Evolutionary conservation across 768 basidiomycete species (phyloP), one percentile per base, ranked within the genome.

Genomic region (Coprinellus micaceus): DNA sequence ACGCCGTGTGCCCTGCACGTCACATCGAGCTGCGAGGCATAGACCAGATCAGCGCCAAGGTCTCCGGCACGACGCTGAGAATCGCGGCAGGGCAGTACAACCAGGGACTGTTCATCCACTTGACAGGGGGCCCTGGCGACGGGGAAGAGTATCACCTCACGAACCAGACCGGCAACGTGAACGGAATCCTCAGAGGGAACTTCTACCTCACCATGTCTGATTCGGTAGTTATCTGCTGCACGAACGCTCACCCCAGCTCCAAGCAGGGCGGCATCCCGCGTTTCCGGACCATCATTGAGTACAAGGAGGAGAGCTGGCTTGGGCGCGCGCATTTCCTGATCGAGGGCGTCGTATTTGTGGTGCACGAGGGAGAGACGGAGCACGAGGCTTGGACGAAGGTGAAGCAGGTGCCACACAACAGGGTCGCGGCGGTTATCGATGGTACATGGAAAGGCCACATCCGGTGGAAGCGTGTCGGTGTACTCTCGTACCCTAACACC

Each of bases 251-350:
- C 57, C 76, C 77, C 13, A 80, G 77, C 33, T 74, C 80, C 59
- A 82, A 80, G 65, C 49, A 51, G 6, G 49, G 49, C 7, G 56
- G 50, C n/a, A 40, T 52, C 30, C 51, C 56, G 25, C 41, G 50
- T 11, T 84, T 90, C 63, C 80, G 95, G 58, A 80, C 93, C 3
- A 79, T 98, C 61, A 83, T 97, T 56, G 92, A 95, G 64, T 98
- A 96, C 74, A 94, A 94, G 73, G 97, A 99, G 67, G 95, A 99
- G 91, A 90, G 90, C 2, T 98, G 95, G 95, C 78, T 97, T 44
- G 93, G 94, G 52, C 84, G 79, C 58, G 87, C 95, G 4, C 88
- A 89, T 60, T 96, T 88, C 77, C 72, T 88, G 43, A 59, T 91
- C 4, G 94, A 94, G 65, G 97, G 96, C 44, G 86, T 98, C 50